These are phyloP conservation scores for Leishmania turanica DNA, from an alignment of 208 protist genomes.

Conservation along the genomic window DNA sequence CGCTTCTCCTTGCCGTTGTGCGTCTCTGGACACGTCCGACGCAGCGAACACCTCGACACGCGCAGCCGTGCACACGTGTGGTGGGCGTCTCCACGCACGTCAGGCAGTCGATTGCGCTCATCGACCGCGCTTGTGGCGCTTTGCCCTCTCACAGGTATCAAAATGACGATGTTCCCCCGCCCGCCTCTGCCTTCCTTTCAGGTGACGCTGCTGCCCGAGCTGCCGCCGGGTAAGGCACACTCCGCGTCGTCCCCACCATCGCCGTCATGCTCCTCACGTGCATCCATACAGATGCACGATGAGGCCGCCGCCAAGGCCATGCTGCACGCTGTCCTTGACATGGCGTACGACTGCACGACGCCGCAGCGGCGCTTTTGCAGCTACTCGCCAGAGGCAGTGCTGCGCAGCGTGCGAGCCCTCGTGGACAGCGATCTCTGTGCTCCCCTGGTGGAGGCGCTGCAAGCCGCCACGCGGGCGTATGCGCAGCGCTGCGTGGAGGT, in stretches of 20 bases:
- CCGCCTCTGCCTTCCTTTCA: conserved; percentile 25
- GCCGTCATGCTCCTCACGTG: background rate
- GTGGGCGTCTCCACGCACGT: background rate
- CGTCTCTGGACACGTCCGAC: background rate
- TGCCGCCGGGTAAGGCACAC: background rate
- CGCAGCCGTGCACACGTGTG: background rate
- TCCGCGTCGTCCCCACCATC: background rate
- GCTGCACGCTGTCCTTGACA: conserved; percentile 40
- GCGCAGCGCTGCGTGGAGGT: conserved; percentile 19
- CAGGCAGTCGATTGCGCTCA: background rate
- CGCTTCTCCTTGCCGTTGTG: background rate
- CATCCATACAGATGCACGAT: conserved; percentile 10
- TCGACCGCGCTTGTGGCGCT: background rate
- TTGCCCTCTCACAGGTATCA: background rate
- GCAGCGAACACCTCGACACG: conserved; percentile 1
- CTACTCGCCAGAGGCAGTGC: conserved; percentile 56
- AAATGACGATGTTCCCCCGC: conserved; percentile 17
- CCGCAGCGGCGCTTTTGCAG: conserved; percentile 31
- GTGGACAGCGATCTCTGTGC: conserved; percentile 38
- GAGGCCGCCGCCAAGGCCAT: conserved; percentile 31
- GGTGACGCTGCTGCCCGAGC: conserved; percentile 32
- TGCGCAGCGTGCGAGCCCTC: conserved; percentile 56
- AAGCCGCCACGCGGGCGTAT: conserved; percentile 32
- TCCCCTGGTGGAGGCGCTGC: conserved; percentile 32
- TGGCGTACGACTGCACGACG: conserved; percentile 9